Evolutionary conservation across 2,329 filamentous ascomycete genomes (phyloP).

Genomic region (Alternaria gansuensis): DNA sequence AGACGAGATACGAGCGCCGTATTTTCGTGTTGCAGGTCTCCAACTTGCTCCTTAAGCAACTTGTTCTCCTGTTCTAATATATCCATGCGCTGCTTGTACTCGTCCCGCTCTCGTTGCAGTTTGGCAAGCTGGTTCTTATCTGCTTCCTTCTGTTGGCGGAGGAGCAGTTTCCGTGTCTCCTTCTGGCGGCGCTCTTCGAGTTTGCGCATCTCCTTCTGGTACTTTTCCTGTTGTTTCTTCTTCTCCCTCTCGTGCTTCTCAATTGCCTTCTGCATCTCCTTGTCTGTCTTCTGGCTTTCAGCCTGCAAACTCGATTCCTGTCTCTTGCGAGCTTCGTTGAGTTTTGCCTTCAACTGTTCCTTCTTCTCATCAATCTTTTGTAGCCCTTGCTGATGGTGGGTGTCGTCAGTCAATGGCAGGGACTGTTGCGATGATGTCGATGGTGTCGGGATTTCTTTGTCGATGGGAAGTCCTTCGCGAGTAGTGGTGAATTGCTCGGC

Average conservation of each 20-base stretch:
- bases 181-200: constrained; percentile 72
- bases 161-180: constrained; percentile 71
- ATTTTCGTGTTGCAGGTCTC: constrained; percentile 67
- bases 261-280: constrained; percentile 67
- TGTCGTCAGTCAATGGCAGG: constrained; percentile 27
- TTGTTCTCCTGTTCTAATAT: constrained; percentile 60
- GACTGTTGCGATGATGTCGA: constrained; percentile 41
- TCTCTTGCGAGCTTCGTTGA: constrained; percentile 64
- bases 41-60: constrained; percentile 61
- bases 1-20: constrained; percentile 59
- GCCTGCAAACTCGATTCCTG: constrained; percentile 51
- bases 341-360: constrained; percentile 67
- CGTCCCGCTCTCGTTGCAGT: constrained; percentile 60
- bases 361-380: constrained; percentile 69
- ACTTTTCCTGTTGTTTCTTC: constrained; percentile 55
- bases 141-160: constrained; percentile 69
- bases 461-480: constrained; percentile 40
- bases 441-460: constrained; percentile 38
- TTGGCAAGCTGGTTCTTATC: constrained; percentile 59
- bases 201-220: constrained; percentile 63
- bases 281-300: constrained; percentile 51
- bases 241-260: constrained; percentile 70
- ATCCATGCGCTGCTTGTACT: constrained; percentile 57
- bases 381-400: constrained; percentile 62
- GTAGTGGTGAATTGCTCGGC: constrained; percentile 55